A percentile compares a stretch with the other conserved stretches of the same genome.
Evolutionary conservation across 1,139 yeast species (phyloP).

Genomic region (Kluyveromyces sp.): DNA sequence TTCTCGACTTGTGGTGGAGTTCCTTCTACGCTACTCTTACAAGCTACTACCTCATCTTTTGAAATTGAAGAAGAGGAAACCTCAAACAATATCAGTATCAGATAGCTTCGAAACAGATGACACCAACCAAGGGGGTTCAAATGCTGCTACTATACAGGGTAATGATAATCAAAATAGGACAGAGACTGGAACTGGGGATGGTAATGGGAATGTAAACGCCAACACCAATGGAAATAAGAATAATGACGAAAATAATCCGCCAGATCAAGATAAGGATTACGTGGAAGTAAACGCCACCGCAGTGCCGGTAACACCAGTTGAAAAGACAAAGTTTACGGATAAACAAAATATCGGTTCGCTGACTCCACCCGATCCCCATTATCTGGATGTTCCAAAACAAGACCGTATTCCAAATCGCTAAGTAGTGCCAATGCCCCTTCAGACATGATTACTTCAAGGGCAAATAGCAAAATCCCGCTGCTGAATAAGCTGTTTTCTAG

Average conservation of each 20-base stretch:
- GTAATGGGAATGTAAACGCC: not conserved
- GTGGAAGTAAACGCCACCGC: not conserved
- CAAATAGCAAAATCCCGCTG: constrained; percentile 26
- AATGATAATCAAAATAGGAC: too few species aligned
- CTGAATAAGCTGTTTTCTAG: constrained; percentile 22
- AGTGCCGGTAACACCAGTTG: constrained; percentile 8
- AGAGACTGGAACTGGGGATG: not conserved
- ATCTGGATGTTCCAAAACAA: constrained; percentile 11
- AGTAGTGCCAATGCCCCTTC: constrained; percentile 46
- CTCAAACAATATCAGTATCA: constrained; percentile 5
- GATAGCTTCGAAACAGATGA: too few species aligned
- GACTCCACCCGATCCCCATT: constrained; percentile 10
- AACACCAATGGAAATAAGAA: not conserved
- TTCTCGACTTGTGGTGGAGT: constrained; percentile 81
- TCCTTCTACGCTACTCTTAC: constrained; percentile 79
- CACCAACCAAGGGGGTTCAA: too few species aligned
- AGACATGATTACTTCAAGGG: constrained; percentile 35
- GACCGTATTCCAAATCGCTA: constrained; percentile 56
- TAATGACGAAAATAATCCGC: too few species aligned
- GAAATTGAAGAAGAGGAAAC: constrained; percentile 26
- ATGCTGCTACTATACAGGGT: too few species aligned
- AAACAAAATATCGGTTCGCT: not conserved
- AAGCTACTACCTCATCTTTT: constrained; percentile 57
- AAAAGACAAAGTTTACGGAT: not conserved
- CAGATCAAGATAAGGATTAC: too few species aligned